Evolutionary conservation across 345 rosid species (phyloP).

Genomic region (Pistacia vera): DNA sequence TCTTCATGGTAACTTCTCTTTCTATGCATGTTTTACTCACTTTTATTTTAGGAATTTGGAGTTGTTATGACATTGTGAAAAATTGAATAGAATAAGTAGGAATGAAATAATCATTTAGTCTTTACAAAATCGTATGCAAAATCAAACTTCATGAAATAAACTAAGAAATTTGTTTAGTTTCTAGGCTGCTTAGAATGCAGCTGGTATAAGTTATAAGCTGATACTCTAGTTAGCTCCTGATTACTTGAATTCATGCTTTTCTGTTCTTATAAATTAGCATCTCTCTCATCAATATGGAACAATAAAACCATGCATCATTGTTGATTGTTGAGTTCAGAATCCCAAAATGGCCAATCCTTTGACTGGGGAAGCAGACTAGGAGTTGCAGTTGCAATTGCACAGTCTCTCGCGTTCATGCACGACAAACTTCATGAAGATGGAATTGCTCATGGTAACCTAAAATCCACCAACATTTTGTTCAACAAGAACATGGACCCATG

Average conservation of each 20-base stretch:
- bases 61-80: background rate
- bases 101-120: background rate
- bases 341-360: constrained; percentile 34
- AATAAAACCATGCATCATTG: background rate
- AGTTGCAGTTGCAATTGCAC: constrained; percentile 41
- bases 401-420: constrained; percentile 52
- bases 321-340: constrained; percentile 34
- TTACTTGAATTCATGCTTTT: background rate
- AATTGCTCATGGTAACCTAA: constrained; percentile 68
- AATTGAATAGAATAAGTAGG: background rate
- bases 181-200: background rate
- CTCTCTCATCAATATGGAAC: background rate
- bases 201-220: background rate
- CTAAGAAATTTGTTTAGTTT: background rate
- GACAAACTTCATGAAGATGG: constrained; percentile 37
- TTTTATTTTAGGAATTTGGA: background rate
- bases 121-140: background rate
- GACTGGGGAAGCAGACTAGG: constrained; percentile 57
- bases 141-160: background rate
- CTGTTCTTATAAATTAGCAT: background rate
- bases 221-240: background rate
- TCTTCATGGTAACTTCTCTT: constrained; percentile 49
- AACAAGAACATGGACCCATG: constrained; percentile 51
- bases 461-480: constrained; percentile 58
- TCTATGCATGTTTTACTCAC: background rate